phyloP scores from a whole-genome alignment of 192 early-diverging fungal genomes.

The Podila horticola region DNA sequence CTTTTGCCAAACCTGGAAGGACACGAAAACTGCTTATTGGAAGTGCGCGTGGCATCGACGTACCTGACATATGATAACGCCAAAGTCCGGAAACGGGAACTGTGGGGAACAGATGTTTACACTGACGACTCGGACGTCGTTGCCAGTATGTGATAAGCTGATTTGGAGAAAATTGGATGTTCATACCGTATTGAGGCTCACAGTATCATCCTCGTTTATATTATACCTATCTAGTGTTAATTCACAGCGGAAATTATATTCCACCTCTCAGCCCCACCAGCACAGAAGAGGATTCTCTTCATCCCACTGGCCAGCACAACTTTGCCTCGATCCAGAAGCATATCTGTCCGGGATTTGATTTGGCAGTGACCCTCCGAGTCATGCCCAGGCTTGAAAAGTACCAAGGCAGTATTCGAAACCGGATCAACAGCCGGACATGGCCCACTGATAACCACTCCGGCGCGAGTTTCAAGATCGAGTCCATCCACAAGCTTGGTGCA shows the following conservation, averaged over 20 bases:
- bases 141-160: conserved; percentile 64
- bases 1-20: conserved; percentile 61
- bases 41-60: conserved; percentile 72
- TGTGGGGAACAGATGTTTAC: conserved; percentile 91
- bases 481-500: conserved; percentile 61
- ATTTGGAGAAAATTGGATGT: background rate
- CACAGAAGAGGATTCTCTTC: conserved; percentile 22
- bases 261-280: conserved; percentile 25
- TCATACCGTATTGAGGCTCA: background rate
- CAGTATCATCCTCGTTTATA: background rate
- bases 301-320: conserved; percentile 24
- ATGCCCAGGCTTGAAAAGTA: conserved; percentile 77
- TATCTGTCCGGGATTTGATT: conserved; percentile 67
- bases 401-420: conserved; percentile 67
- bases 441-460: conserved; percentile 74
- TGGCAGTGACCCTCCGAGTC: conserved; percentile 74
- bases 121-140: conserved; percentile 89
- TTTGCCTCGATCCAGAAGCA: conserved; percentile 30
- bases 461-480: conserved; percentile 73
- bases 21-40: conserved; percentile 64
- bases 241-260: conserved; percentile 51
- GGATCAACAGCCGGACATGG: conserved; percentile 74
- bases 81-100: conserved; percentile 66
- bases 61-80: conserved; percentile 72
- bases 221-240: conserved; percentile 54